Conservation (phyloP, 2,329 filamentous ascomycete genomes). For the Dactylella cylindrospora region DNA sequence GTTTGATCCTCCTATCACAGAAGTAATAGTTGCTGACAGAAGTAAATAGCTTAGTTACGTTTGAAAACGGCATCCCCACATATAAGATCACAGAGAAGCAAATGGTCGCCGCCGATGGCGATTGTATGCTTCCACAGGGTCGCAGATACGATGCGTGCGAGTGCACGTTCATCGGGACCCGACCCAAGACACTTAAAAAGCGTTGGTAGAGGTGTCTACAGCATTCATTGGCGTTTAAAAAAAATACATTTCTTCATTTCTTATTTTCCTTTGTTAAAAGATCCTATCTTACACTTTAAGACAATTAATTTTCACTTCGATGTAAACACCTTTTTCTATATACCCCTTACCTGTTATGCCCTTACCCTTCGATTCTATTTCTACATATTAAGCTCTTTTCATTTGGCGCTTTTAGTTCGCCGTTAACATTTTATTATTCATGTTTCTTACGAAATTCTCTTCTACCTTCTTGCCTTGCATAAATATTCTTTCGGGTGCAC, state of each 20-base stretch:
- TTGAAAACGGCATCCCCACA: constrained; percentile 15
- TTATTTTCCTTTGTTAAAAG: constrained; percentile 8
- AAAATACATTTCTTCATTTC: background rate
- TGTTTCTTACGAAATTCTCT: constrained; percentile 20
- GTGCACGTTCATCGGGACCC: constrained; percentile 32
- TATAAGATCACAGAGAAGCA: constrained; percentile 38
- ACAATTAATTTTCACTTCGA: constrained; percentile 15
- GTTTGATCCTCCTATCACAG: background rate
- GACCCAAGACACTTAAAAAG: constrained; percentile 4
- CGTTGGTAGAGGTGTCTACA: constrained; percentile 26
- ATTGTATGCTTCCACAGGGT: constrained; percentile 34
- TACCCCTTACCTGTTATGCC: constrained; percentile 24
- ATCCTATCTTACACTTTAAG: background rate
- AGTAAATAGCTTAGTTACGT: constrained; percentile 15
- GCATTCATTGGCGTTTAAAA: background rate
- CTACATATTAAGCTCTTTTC: constrained; percentile 13
- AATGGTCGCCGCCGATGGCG: constrained; percentile 19
- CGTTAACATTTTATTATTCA: constrained; percentile 18
- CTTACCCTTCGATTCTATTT: constrained; percentile 15
- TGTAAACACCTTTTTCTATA: constrained; percentile 26
- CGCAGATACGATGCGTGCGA: constrained; percentile 18
- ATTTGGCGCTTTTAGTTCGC: constrained; percentile 26
- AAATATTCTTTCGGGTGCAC: constrained; percentile 23
- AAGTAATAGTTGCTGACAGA: constrained; percentile 1
- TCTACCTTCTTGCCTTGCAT: constrained; percentile 11